phyloP scores from a whole-genome alignment of 108 stramenopile species.

The Skeletonema costatum region DNA sequence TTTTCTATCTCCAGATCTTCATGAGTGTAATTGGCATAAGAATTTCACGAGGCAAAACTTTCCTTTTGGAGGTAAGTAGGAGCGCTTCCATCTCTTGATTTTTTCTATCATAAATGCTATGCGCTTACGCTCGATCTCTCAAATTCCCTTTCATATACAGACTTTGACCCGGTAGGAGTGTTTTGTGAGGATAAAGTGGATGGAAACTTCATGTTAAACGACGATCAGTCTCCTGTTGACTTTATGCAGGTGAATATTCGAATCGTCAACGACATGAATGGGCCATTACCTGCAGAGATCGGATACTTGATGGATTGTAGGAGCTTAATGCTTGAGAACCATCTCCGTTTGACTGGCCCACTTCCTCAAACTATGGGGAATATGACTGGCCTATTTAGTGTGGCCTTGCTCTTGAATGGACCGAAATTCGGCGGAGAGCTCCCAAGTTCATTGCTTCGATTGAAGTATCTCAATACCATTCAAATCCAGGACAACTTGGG shows the following conservation, averaged over 20 bases:
- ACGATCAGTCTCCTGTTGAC: neutral
- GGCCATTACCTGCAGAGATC: conserved; percentile 40
- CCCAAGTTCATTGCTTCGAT: too few species aligned
- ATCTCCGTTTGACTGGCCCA: neutral
- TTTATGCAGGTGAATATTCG: neutral
- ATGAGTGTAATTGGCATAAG: too few species aligned
- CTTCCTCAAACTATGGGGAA: neutral
- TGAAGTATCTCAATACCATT: too few species aligned
- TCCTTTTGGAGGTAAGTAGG: neutral
- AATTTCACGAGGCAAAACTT: neutral
- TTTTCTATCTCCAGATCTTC: too few species aligned
- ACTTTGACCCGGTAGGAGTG: conserved; percentile 7
- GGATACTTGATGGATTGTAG: conserved; percentile 7
- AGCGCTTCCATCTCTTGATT: too few species aligned
- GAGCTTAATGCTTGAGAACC: neutral
- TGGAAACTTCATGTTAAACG: neutral
- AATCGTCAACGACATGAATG: conserved; percentile 30
- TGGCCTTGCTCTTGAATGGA: neutral
- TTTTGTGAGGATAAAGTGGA: neutral
- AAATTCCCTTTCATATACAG: too few species aligned
- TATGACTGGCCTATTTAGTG: neutral
- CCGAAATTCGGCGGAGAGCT: neutral
- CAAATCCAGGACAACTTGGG: too few species aligned
- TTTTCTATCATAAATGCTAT: too few species aligned
- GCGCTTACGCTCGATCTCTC: too few species aligned